Base-by-base conservation (phyloP, 305 asterid genomes). In the Euphrasia arctica region DNA sequence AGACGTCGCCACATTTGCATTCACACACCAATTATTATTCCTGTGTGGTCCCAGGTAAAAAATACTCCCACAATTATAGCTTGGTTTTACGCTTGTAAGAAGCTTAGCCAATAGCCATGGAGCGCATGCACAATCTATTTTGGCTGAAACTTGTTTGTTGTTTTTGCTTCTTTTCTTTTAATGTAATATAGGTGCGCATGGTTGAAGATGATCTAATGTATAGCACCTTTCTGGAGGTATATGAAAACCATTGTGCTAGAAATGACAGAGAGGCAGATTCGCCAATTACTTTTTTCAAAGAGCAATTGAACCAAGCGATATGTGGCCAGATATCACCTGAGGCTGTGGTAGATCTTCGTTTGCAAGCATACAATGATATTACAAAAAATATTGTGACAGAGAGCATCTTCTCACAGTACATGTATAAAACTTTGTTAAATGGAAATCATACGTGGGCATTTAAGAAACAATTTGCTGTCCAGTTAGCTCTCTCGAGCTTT, bases 41-140 rank as follows among this genome's bases (percentile, higher is more conserved):
- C 99, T 2, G 99, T 94, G 77, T 94, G 99, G 99, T 91, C 99
- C 9, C 99, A 94, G 98, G 99, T 94, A 75, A 83, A 67, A 15
- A 11, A 11, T 15, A 55, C 28, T 9, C 29, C 7, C 18, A 9
- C 36, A 22, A 27, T 1, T 9, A 18, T 18, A 54, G 59, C 7
- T 22, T 27, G 31, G 56, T 51, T 2, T 51, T 13, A 18, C 5
- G 18, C 5, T 51, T 39, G 28, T 51, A 6, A 43, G 29, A 63
- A 63, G 32, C 45, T 62, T 67, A 55, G 64, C 14, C 15, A 31
- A 18, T 18, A 42, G 29, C 54, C 55, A 64, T 49, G 34, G 61
- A 8, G 11, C 43, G 42, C 45, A 27, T 54, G 36, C 11, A 55
- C 45, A 62, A n/a, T 55, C 42, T 13, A 48, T 67, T 14, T 60